phyloP scores from a whole-genome alignment of 2,329 filamentous ascomycete species.

The Fusarium begoniae region DNA sequence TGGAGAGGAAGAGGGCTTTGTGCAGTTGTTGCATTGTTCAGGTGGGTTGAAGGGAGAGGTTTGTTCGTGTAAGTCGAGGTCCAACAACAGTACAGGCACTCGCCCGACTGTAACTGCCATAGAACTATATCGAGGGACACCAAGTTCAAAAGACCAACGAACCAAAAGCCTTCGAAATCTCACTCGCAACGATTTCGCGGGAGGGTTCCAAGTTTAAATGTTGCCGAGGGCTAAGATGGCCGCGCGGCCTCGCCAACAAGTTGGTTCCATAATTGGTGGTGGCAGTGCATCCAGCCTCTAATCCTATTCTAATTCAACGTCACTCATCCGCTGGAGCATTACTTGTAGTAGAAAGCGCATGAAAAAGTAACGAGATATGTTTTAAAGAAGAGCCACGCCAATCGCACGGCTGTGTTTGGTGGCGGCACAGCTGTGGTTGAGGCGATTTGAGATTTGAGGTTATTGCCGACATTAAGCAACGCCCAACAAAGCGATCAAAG shows the following conservation, averaged over 20 bases:
- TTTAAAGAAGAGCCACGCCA: neutral
- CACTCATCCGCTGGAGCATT: neutral
- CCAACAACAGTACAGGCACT: neutral
- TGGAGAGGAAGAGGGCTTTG: neutral
- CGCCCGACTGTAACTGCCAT: neutral
- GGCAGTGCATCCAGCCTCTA: slow-evolving; percentile 28
- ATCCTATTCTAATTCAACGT: slow-evolving; percentile 24
- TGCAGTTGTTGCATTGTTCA: neutral
- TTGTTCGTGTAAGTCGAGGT: neutral
- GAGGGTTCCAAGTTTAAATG: slow-evolving; percentile 17
- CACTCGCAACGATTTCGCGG: neutral
- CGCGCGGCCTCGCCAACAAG: slow-evolving; percentile 34
- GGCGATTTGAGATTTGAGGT: neutral
- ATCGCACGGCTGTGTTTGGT: neutral
- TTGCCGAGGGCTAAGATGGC: slow-evolving; percentile 12
- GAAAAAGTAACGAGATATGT: neutral
- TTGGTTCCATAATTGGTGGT: slow-evolving; percentile 34
- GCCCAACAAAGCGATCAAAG: neutral
- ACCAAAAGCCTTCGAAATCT: neutral
- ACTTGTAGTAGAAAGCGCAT: neutral
- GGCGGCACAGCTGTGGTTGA: neutral
- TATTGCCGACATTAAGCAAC: neutral
- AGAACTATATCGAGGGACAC: neutral
- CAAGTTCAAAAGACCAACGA: neutral
- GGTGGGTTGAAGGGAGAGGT: neutral